Evolutionary conservation across 2,329 filamentous ascomycete species (phyloP).

Genomic region (Venturia nashicola): DNA sequence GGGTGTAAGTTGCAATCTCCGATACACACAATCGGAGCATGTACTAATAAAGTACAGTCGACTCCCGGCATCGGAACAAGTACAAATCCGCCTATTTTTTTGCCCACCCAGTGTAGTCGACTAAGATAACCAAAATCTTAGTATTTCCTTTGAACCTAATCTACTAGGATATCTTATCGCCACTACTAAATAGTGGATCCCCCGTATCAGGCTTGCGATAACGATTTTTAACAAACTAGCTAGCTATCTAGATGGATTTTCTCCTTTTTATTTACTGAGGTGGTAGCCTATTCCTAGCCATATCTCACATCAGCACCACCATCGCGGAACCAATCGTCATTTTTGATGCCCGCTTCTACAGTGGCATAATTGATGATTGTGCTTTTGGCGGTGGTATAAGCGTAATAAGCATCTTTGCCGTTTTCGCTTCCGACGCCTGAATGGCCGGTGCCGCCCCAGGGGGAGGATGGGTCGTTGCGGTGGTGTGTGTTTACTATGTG

Average conservation of each 20-base stretch:
- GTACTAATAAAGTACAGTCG: too few species aligned
- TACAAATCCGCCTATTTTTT: neutral
- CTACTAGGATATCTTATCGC: neutral
- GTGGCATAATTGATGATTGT: conserved; percentile 58
- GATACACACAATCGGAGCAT: too few species aligned
- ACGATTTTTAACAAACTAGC: too few species aligned
- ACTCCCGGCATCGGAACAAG: neutral
- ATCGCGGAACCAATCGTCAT: conserved; percentile 59
- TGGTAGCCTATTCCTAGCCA: too few species aligned
- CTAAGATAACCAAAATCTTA: too few species aligned
- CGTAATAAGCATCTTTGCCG: conserved; percentile 38
- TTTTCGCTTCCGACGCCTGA: conserved; percentile 63
- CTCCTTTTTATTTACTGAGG: neutral
- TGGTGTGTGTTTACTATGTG: conserved; percentile 42
- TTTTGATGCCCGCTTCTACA: conserved; percentile 35
- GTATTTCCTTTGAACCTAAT: too few species aligned
- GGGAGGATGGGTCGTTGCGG: conserved; percentile 58
- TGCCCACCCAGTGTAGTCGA: neutral
- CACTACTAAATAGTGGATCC: neutral
- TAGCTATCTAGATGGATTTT: too few species aligned
- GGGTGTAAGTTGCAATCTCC: too few species aligned
- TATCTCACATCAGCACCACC: conserved; percentile 35
- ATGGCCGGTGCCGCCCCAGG: conserved; percentile 54
- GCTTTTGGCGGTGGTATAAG: conserved; percentile 45
- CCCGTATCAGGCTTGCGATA: neutral